Evolutionary conservation across 495 filamentous ascomycete genomes (phyloP), one percentile per base, ranked within the genome.

Genomic region (Oleoguttula mirabilis): DNA sequence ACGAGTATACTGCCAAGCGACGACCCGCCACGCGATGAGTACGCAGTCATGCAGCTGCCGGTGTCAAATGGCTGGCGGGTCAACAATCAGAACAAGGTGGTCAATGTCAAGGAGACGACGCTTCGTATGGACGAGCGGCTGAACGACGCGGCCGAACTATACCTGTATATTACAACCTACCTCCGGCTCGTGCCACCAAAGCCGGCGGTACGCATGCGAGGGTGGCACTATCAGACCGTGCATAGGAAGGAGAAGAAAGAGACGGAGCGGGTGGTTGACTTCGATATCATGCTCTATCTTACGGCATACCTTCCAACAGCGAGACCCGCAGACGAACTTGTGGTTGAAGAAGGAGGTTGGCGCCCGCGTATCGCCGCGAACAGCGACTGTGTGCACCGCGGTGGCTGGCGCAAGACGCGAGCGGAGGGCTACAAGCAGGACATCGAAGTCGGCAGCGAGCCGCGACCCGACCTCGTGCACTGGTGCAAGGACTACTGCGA

Each of bases 401-500:
- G 57, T 6, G 45, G 39, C 23, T 43, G 57, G 28, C 43, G 48
- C 28, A 50, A 51, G 39, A 54, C 50, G 20, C 41, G 51, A 5
- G 56, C 51, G 1, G 45, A 51, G 2, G 48, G 48, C 15, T 51
- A 41, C 32, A 55, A 39, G 27, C 36, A 54, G 23, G 53, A 56
- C 27, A 39, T 60, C 25, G 55, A 60, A 40, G 36, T 50, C 19
- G 33, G 19, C n/a, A 45, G 43, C 21, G 31, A 36, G 1, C 15
- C 42, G 10, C 39, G 31, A 21, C 51, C 50, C 8, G 28, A 43
- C 3, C 58, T 78, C 5, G 48, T 42, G 2, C 69, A 71, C 39
- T 78, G 74, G 73, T 76, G 72, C 48, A 66, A 76, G 32, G 61
- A 56, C 19, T 80, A 70, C 48, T 66, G 64, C 27, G 64, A 68